Evolutionary conservation across 139 green algal species (phyloP).

Genomic region (Eudorina sp.): DNA sequence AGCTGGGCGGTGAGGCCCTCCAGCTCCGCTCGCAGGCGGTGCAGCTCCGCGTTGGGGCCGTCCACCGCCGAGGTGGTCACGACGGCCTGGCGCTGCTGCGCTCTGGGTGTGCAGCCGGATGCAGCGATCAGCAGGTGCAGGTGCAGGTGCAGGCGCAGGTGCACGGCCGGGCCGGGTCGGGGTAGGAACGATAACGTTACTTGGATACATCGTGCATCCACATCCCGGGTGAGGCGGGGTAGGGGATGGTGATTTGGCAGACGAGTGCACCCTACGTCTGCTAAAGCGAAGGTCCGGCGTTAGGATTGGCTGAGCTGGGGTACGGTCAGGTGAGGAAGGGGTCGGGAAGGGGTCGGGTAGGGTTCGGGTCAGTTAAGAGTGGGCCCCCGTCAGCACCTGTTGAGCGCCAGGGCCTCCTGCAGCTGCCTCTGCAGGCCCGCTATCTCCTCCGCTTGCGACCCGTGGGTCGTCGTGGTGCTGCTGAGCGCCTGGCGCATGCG

Average conservation of each 20-base stretch:
- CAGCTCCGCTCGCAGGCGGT: constrained; percentile 33
- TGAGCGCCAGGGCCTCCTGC: constrained; percentile 29
- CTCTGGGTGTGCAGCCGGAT: not conserved
- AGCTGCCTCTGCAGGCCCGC: constrained; percentile 39
- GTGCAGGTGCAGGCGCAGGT: not conserved
- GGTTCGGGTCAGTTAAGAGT: no score
- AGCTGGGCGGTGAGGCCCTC: constrained; percentile 7
- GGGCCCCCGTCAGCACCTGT: constrained; percentile 47
- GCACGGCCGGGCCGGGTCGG: not conserved
- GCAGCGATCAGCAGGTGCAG: not conserved
- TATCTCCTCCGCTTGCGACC: constrained; percentile 37
- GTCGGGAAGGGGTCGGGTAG: no score
- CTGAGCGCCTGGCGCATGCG: constrained; percentile 39
- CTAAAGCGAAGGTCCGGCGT: no score
- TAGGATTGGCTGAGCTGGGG: no score
- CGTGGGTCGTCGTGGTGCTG: constrained; percentile 21
- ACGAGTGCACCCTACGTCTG: no score
- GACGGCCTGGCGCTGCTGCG: constrained; percentile 39
- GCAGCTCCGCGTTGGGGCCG: constrained; percentile 15
- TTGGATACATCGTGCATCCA: no score
- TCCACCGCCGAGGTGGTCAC: not conserved
- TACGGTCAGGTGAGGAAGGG: no score
- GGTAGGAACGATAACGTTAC: no score
- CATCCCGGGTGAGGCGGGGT: no score
- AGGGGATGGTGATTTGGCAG: no score